Base-by-base conservation (phyloP, 345 rosid species). In the Populus euphratica region DNA sequence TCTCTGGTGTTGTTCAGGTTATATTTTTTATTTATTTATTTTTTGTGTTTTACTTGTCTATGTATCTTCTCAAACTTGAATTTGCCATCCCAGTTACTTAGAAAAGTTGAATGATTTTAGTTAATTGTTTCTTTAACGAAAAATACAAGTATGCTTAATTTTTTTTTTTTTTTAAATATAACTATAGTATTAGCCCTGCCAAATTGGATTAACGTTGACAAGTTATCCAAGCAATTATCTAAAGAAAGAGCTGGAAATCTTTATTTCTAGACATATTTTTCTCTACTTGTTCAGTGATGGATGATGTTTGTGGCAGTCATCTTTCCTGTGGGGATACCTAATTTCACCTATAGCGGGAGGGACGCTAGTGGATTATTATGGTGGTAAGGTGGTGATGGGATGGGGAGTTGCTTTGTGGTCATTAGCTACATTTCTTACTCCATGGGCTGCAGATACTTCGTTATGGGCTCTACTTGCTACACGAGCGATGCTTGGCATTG, bases 351-450 rank as follows among this genome's bases (percentile, higher is more conserved):
- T 95, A 78, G 94, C 88, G 21, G 99, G 94, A 63, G 99, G 99
- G 50, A 87, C 96, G 44, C 86, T 92, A 64, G 99, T 95, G 81
- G 99, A 95, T 81, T 86, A 88, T 41, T 93, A 92, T 83, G 99
- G 99, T 25, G 99, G 98, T 52, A 91, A 95, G 79, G 88, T 92
- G 14, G 90, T 95, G 71, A 93, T 95, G 99, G 96, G 88, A 47
- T 92, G 93, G 84, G 99, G 99, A 14, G 99, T 95, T 35, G 91
- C 97, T 5, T 68, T 92, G 83, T 95, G 99, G 99, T 95, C 99
- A 0, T 74, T 90, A 68, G 97, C 98, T 36, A 95, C 99, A 17
- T 93, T 95, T 65, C 91, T 93, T 52, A 95, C 94, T 8, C 99
- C 99, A 13, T 95, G 95, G 95, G 99, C 99, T 17, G 96, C 97